These are phyloP conservation scores for Verticillium isaacii DNA, from an alignment of 2,329 filamentous ascomycete species.

Conservation along the genomic window DNA sequence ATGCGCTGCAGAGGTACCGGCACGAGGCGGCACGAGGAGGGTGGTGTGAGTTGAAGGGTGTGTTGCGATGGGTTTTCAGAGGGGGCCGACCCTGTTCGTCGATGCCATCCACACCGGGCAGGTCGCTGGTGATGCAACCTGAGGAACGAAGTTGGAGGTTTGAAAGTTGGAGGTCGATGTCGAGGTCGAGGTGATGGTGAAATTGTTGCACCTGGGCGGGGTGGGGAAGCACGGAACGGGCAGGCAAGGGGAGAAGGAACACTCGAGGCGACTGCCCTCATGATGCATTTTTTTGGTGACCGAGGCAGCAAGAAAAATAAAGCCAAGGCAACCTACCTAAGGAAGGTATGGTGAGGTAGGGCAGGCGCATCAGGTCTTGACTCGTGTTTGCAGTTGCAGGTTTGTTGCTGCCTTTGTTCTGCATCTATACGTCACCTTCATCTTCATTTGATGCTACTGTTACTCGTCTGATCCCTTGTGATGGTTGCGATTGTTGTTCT, in stretches of 20 bases:
- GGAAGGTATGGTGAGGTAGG: too few species aligned
- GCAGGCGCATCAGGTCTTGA: not conserved
- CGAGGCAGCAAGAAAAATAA: not conserved
- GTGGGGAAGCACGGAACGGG: not conserved
- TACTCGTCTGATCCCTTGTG: too few species aligned
- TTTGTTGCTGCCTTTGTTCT: not conserved
- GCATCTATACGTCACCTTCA: not conserved
- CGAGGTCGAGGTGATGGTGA: not conserved
- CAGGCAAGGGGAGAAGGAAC: not conserved
- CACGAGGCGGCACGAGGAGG: too few species aligned
- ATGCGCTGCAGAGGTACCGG: not conserved
- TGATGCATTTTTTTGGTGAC: not conserved
- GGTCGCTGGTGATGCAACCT: not conserved
- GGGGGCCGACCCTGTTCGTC: not conserved
- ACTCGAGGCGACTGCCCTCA: slow-evolving; percentile 1
- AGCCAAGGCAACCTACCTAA: too few species aligned
- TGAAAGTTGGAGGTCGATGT: not conserved
- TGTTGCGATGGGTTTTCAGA: not conserved
- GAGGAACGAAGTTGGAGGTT: not conserved
- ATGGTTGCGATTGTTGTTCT: too few species aligned
- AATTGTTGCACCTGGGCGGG: not conserved
- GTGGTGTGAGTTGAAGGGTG: not conserved
- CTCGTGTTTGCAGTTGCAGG: not conserved
- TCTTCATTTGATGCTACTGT: too few species aligned
- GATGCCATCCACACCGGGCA: not conserved